Evolutionary conservation across 441 rosid species (phyloP), one percentile per base, ranked within the genome.

Genomic region (Omphalea diandra): DNA sequence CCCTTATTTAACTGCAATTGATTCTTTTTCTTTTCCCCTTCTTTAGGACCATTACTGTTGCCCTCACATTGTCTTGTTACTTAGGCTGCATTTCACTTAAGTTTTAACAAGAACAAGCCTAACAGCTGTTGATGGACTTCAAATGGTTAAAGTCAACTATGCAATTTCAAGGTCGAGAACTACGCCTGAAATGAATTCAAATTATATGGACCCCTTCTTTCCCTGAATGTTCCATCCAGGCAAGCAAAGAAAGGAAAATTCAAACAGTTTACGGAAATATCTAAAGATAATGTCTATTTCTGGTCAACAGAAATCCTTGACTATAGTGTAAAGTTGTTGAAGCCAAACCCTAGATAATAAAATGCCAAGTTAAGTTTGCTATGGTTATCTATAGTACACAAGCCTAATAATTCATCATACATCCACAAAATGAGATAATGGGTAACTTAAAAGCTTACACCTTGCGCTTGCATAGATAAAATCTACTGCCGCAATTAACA

Each of bases 231-330:
- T 43, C 40, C 31, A 35, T 17, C 7, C 20, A 35, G 40, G 22
- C 20, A 46, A 22, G 38, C 49, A 53, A 54, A 53, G 36, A 67
- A 55, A 20, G n/a, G n/a, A n/a, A n/a, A n/a, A n/a, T n/a, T n/a
- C n/a, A n/a, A n/a, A n/a, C n/a, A n/a, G n/a, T n/a, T 41, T 32
- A 8, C n/a, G 56, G 1, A 64, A 43, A 38, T 46, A 46, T 12
- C 22, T 18, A 3, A 41, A 62, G 26, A 46, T 29, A 62, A 26
- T 62, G 22, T 10, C 18, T 4, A 27, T 50, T 12, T 15, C 60
- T 20, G 15, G 3, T 36, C 18, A 60, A 20, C 24, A 27, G 40
- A 26, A 11, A 29, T 29, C 17, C 68, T 29, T 46, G 33, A 27
- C 17, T 18, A 52, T 15, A 2, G 35, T 56, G 0, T 52, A 24